These are phyloP conservation scores for Fusarium xylarioides DNA, from an alignment of 2,329 filamentous ascomycete genomes.

Conservation along the genomic window DNA sequence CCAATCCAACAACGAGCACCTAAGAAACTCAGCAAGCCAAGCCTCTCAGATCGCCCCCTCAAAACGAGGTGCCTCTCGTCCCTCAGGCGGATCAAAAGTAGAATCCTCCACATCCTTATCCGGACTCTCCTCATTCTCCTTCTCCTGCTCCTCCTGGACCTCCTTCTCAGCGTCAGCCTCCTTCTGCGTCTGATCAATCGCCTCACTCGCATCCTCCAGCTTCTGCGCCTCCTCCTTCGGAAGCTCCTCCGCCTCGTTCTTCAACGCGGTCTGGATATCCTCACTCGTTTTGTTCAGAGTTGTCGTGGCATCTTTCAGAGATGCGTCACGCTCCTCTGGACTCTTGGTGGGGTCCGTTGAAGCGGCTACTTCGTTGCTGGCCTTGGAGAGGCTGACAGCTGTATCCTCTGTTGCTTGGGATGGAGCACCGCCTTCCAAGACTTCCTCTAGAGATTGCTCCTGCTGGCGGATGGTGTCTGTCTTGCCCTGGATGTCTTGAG, in stretches of 20 bases:
- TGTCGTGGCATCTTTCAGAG: not conserved
- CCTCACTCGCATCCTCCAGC: not conserved
- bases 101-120: not conserved
- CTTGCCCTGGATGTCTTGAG: not conserved
- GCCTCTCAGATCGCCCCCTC: not conserved
- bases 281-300: not conserved
- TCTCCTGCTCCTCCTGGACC: not conserved
- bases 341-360: not conserved
- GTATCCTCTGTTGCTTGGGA: not conserved
- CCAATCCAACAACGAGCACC: too few relatives aligned
- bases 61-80: not conserved
- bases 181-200: not conserved
- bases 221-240: not conserved
- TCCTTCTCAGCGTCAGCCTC: not conserved
- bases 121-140: not conserved
- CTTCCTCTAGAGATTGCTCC: not conserved
- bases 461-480: not conserved
- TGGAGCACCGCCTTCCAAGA: not conserved
- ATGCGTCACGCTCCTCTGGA: not conserved
- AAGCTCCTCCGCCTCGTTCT: not conserved
- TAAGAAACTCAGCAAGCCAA: accelerated
- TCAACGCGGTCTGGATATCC: not conserved
- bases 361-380: not conserved
- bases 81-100: not conserved
- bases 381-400: not conserved